These are phyloP conservation scores for Pezicula carpinea DNA, from an alignment of 2,329 filamentous ascomycete species.

Conservation along the genomic window DNA sequence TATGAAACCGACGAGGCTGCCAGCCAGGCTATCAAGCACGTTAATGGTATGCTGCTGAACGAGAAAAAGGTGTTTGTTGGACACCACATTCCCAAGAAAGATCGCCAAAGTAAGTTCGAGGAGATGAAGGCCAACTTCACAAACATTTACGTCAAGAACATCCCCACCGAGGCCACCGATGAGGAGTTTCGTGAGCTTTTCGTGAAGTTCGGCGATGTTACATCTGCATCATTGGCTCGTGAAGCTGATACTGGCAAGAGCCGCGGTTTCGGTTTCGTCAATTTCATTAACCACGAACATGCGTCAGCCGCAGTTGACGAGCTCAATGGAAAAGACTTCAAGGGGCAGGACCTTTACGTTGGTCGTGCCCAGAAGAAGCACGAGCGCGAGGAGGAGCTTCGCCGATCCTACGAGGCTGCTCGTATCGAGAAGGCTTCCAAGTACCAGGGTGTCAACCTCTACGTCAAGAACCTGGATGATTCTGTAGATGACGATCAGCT, in stretches of 20 bases:
- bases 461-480: conserved; percentile 98
- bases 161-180: conserved; percentile 76
- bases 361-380: conserved; percentile 99
- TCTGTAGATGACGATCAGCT: conserved; percentile 98
- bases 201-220: conserved; percentile 88
- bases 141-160: conserved; percentile 99
- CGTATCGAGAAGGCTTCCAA: conserved; percentile 98
- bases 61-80: conserved; percentile 99
- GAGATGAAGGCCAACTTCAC: conserved; percentile 99
- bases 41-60: conserved; percentile 99
- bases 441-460: conserved; percentile 98
- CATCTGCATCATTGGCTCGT: conserved; percentile 88
- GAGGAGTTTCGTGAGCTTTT: conserved; percentile 94
- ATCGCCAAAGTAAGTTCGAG: conserved; percentile 99
- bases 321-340: conserved; percentile 88
- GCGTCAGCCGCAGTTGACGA: conserved; percentile 84
- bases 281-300: conserved; percentile 88
- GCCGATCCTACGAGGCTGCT: conserved; percentile 97
- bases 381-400: conserved; percentile 98
- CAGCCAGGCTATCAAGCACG: conserved; percentile 95
- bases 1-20: conserved; percentile 99
- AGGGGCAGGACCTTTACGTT: conserved; percentile 93
- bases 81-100: conserved; percentile 99
- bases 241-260: conserved; percentile 82
- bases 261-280: conserved; percentile 94